Evolutionary conservation across 2,329 filamentous ascomycete species (phyloP).

Genomic region (Mycosphaerella arachidis): DNA sequence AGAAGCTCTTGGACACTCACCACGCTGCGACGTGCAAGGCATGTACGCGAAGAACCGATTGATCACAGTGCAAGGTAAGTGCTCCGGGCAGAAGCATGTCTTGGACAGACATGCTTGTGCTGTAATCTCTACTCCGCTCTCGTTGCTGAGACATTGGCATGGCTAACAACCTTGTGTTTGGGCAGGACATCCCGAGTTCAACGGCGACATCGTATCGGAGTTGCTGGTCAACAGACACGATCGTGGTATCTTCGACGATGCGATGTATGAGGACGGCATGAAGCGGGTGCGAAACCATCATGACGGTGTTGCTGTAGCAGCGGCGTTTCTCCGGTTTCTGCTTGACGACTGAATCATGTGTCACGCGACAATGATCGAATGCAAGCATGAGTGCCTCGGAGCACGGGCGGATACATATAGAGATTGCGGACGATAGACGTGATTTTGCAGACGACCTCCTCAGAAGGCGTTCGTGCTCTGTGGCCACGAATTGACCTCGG

Average conservation of each 20-base stretch:
- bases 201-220: conserved; percentile 63
- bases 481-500: background rate
- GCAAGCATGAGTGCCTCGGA: background rate
- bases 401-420: background rate
- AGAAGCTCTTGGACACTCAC: conserved; percentile 60
- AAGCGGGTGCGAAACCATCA: conserved; percentile 62
- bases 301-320: conserved; percentile 72
- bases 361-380: background rate
- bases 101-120: too few species aligned
- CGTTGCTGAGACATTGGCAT: too few species aligned
- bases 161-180: too few species aligned
- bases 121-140: too few species aligned
- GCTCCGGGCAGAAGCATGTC: too few species aligned
- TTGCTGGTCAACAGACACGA: conserved; percentile 61
- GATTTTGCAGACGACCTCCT: background rate
- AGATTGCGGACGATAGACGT: background rate
- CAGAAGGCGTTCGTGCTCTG: background rate
- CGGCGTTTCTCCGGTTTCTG: conserved; percentile 73
- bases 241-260: conserved; percentile 65
- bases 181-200: conserved; percentile 76
- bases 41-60: conserved; percentile 65
- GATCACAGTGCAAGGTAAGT: conserved; percentile 62
- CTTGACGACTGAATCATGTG: conserved; percentile 46
- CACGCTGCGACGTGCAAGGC: conserved; percentile 68
- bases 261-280: conserved; percentile 65